A percentile compares a stretch with the other conserved stretches of the same genome.
These are phyloP conservation scores for Sinapis alba DNA, from an alignment of 441 rosid species.

Conservation along the genomic window DNA sequence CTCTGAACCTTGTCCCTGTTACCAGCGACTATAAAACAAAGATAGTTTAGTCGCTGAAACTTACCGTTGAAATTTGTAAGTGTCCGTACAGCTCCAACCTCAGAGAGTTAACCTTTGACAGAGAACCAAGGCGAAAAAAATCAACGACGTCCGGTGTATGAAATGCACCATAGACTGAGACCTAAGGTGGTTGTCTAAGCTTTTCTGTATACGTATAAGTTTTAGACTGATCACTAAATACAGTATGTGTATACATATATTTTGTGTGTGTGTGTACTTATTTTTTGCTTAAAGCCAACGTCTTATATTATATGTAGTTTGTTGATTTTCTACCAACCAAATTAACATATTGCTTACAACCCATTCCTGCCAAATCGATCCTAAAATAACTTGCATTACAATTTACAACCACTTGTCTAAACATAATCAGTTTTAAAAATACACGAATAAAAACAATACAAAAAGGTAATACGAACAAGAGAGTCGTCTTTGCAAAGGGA, in stretches of 20 bases:
- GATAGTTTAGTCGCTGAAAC: too few species aligned
- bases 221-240: not conserved
- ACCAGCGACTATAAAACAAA: too few species aligned
- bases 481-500: not conserved
- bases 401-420: not conserved
- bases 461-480: not conserved
- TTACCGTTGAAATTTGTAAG: too few species aligned
- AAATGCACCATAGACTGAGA: not conserved
- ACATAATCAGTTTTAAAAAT: not conserved
- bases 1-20: too few species aligned
- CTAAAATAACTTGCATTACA: slow-evolving; percentile 1
- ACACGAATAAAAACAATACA: not conserved
- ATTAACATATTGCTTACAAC: slow-evolving; percentile 46
- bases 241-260: too few species aligned
- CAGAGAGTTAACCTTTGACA: too few species aligned
- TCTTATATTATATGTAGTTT: not conserved
- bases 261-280: not conserved
- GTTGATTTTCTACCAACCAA: slow-evolving; percentile 48
- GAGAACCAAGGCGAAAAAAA: too few species aligned
- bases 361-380: slow-evolving; percentile 36
- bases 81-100: too few species aligned
- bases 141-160: not conserved
- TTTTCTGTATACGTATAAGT: not conserved
- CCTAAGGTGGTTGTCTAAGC: not conserved
- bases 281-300: slow-evolving; percentile 6